Percentiles rank a stretch among this genome's conserved stretches.
Conservation (phyloP, 192 early-diverging fungal species). For the Spinellus fusiger region DNA sequence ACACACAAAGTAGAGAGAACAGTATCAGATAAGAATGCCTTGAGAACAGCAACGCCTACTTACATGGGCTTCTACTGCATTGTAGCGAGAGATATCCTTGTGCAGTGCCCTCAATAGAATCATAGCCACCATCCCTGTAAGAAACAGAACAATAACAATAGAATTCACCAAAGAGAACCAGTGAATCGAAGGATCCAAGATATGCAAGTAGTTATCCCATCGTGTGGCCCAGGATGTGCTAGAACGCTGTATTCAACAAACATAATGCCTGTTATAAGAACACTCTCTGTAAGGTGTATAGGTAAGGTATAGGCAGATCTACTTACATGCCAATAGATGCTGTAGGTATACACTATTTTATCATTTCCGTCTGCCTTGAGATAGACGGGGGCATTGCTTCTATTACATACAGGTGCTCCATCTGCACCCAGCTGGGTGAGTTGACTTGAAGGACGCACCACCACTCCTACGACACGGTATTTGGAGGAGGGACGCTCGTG, state of each 20-base stretch:
- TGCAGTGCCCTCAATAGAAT: conserved; percentile 84
- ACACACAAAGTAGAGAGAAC: too few relatives aligned
- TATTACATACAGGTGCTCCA: conserved; percentile 25
- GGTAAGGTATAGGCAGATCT: neutral
- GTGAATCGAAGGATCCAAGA: conserved; percentile 88
- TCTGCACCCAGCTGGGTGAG: conserved; percentile 22
- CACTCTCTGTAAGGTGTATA: neutral
- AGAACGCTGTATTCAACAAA: conserved; percentile 32
- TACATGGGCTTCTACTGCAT: conserved; percentile 52
- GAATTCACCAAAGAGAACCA: conserved; percentile 96
- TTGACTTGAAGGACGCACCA: conserved; percentile 67
- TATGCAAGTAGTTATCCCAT: conserved; percentile 80
- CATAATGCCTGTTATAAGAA: neutral
- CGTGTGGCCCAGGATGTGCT: conserved; percentile 72
- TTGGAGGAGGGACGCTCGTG: conserved; percentile 61
- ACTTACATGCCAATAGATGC: conserved; percentile 53
- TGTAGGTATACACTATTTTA: conserved; percentile 58
- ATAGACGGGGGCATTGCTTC: conserved; percentile 32
- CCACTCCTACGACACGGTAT: conserved; percentile 82
- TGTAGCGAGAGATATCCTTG: conserved; percentile 92
- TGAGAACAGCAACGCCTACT: neutral
- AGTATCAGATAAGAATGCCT: too few relatives aligned
- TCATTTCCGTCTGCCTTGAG: conserved; percentile 43
- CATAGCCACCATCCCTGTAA: conserved; percentile 86
- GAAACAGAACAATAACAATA: conserved; percentile 86